phyloP scores from a whole-genome alignment of 352 stramenopile species.

The Pythium aristosporum region DNA sequence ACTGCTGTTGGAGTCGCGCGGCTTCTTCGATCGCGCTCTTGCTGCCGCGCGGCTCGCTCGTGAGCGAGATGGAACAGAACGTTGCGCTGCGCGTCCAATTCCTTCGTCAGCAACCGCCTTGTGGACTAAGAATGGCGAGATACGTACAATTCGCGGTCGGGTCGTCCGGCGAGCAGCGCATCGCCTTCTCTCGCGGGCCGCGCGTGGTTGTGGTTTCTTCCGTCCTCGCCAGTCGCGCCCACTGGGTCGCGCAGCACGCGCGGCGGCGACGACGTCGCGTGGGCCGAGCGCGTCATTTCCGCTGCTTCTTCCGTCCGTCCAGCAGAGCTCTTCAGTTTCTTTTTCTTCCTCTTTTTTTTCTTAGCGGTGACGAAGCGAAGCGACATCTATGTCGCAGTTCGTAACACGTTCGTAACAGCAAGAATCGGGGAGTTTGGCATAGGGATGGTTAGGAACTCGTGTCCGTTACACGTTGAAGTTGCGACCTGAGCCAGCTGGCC shows the following conservation, averaged over 20 bases:
- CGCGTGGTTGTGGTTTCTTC: neutral
- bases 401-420: conserved; percentile 17
- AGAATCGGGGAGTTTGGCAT: neutral
- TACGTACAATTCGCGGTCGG: conserved; percentile 25
- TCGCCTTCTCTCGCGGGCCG: conserved; percentile 19
- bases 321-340: neutral
- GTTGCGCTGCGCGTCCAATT: conserved; percentile 29
- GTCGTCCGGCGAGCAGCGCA: conserved; percentile 12
- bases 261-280: conserved; percentile 24
- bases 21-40: conserved; percentile 40
- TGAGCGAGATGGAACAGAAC: conserved; percentile 66
- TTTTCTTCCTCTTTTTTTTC: conserved; percentile 2
- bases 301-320: neutral
- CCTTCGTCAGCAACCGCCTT: neutral
- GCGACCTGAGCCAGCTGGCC: neutral
- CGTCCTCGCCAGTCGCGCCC: neutral
- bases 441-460: conserved; percentile 13
- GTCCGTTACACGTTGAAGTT: conserved; percentile 23
- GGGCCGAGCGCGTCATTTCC: conserved; percentile 20
- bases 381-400: conserved; percentile 15
- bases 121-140: neutral
- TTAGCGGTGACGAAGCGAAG: conserved; percentile 12
- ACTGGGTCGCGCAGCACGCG: conserved; percentile 9
- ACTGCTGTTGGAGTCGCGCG: conserved; percentile 29
- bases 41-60: conserved; percentile 45